phyloP scores from a whole-genome alignment of 2,329 filamentous ascomycete genomes.

The Monilinia polystroma region DNA sequence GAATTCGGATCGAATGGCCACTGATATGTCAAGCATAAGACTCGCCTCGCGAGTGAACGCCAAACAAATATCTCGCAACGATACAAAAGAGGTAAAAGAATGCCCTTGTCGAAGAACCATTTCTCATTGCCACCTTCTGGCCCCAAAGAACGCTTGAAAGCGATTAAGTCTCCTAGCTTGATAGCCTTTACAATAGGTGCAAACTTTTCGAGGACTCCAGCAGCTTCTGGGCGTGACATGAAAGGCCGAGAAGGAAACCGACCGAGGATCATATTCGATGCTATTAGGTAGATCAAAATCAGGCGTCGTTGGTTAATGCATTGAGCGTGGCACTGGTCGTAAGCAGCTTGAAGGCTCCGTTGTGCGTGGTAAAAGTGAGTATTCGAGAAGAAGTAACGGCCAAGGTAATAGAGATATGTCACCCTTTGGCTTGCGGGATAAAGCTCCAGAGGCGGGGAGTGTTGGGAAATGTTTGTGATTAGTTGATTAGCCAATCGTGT shows the following conservation, averaged over 20 bases:
- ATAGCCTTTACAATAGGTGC: slow-evolving; percentile 71
- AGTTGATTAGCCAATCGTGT: slow-evolving; percentile 82
- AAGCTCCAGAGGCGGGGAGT: slow-evolving; percentile 74
- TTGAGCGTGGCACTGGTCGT: slow-evolving; percentile 72
- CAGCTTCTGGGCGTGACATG: slow-evolving; percentile 68
- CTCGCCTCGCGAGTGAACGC: slow-evolving; percentile 75
- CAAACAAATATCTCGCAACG: slow-evolving; percentile 80
- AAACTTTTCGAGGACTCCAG: slow-evolving; percentile 64
- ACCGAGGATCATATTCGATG: slow-evolving; percentile 79
- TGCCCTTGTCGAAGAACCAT: slow-evolving; percentile 74
- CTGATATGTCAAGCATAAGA: slow-evolving; percentile 77
- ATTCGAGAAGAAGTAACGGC: slow-evolving; percentile 83
- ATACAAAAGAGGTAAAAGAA: slow-evolving; percentile 73
- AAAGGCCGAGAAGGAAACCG: slow-evolving; percentile 71
- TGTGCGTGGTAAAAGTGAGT: slow-evolving; percentile 78
- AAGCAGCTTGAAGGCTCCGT: slow-evolving; percentile 74
- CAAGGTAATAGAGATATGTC: slow-evolving; percentile 92
- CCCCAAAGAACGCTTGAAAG: slow-evolving; percentile 69
- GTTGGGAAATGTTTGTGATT: slow-evolving; percentile 81
- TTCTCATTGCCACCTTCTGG: slow-evolving; percentile 53
- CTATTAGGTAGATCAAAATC: slow-evolving; percentile 81
- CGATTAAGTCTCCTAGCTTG: slow-evolving; percentile 68
- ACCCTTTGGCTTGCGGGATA: slow-evolving; percentile 87
- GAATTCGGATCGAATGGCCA: slow-evolving; percentile 57
- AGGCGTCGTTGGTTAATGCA: slow-evolving; percentile 72